Evolutionary conservation across 2,329 filamentous ascomycete species (phyloP).

Genomic region (Colletotrichum destructivum): DNA sequence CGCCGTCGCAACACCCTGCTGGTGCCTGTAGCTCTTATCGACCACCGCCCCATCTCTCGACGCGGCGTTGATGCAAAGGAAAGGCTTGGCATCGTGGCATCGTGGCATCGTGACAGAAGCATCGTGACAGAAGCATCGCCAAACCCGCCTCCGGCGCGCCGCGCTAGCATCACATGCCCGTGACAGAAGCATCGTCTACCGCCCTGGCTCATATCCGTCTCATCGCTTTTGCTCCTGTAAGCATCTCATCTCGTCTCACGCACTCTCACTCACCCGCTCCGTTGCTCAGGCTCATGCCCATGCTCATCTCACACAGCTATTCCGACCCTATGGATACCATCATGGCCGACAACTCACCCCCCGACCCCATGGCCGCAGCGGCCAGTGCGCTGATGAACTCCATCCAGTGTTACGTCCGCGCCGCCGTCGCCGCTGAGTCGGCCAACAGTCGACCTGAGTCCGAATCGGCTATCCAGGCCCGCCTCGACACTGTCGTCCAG

Average conservation of each 20-base stretch:
- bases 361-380: conserved; percentile 31
- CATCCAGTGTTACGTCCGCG: conserved; percentile 33
- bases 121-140: not conserved
- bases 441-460: conserved; percentile 8
- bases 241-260: not conserved
- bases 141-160: not conserved
- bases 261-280: not conserved
- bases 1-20: not conserved
- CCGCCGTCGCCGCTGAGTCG: conserved; percentile 21
- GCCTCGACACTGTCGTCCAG: conserved; percentile 18
- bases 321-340: conserved; percentile 5
- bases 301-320: conserved; percentile 4
- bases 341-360: conserved; percentile 27
- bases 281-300: not conserved
- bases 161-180: conserved; percentile 8
- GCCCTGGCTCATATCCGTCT: not conserved
- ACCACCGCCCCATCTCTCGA: not conserved
- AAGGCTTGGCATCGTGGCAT: not conserved
- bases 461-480: conserved; percentile 14
- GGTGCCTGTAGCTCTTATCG: not conserved
- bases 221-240: conserved; percentile 8
- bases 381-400: conserved; percentile 24
- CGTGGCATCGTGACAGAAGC: not conserved
- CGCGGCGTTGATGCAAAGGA: not conserved
- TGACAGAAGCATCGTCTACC: not conserved